Percentiles rank a stretch among this genome's conserved stretches.
These are phyloP conservation scores for Aspergillus sergii DNA, from an alignment of 2,329 filamentous ascomycete genomes.

Conservation along the genomic window DNA sequence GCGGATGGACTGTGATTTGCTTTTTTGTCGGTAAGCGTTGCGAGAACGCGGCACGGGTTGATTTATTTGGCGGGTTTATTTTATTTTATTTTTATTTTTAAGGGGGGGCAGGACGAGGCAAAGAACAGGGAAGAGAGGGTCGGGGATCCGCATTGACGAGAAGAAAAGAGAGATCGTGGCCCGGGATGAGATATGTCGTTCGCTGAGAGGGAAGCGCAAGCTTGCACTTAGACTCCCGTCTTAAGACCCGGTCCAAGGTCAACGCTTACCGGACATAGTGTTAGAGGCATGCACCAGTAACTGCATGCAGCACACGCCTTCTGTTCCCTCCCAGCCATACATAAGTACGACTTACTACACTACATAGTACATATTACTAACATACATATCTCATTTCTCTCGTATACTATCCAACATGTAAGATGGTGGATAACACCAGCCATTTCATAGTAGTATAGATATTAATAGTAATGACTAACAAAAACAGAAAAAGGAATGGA, in stretches of 20 bases:
- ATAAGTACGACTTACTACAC: background rate
- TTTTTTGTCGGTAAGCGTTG: conserved; percentile 3
- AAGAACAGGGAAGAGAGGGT: conserved; percentile 12
- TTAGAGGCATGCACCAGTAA: background rate
- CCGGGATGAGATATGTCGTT: conserved; percentile 18
- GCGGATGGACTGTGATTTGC: background rate
- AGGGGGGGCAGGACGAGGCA: conserved; percentile 3
- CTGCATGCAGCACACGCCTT: conserved; percentile 2
- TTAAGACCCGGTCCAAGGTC: background rate
- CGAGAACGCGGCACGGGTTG: conserved; percentile 4
- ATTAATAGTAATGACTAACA: conserved; percentile 1
- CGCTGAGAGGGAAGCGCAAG: conserved; percentile 8
- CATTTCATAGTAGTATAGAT: background rate
- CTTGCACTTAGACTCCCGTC: conserved; percentile 2
- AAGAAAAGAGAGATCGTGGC: conserved; percentile 15
- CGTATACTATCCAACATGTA: background rate
- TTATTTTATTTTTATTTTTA: background rate
- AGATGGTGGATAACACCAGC: background rate
- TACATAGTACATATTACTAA: background rate
- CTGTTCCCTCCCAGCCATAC: conserved; percentile 2
- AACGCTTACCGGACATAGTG: conserved; percentile 2
- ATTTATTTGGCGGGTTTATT: background rate
- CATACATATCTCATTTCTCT: background rate
- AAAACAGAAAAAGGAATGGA: too few species aligned
- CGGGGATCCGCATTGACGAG: conserved; percentile 16